Evolutionary conservation across 495 filamentous ascomycete species (phyloP).

Genomic region (Aspergillus sclerotioniger): DNA sequence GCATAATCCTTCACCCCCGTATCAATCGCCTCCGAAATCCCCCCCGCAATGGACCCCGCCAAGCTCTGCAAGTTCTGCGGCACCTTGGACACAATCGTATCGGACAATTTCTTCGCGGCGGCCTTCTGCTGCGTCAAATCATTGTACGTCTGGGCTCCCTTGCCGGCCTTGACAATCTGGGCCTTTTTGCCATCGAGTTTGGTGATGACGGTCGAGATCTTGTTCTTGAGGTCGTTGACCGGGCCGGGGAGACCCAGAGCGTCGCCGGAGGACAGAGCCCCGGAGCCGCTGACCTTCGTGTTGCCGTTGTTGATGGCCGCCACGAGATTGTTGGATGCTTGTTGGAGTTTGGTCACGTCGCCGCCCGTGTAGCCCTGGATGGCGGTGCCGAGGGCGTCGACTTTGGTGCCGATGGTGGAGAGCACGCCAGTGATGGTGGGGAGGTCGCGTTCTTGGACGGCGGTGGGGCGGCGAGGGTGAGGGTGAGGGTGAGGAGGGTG

Average conservation of each 20-base stretch:
- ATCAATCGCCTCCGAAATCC: conserved; percentile 6
- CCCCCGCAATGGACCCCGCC: conserved; percentile 6
- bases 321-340: conserved; percentile 7
- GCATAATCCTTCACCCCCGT: conserved; percentile 3
- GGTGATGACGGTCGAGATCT: conserved; percentile 3
- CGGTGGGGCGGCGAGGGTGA: conserved; percentile 7
- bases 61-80: conserved; percentile 8
- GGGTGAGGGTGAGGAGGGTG: conserved; percentile 6
- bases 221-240: conserved; percentile 10
- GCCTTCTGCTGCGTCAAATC: conserved; percentile 6
- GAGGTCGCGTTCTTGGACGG: conserved; percentile 6
- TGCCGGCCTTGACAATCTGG: conserved; percentile 7
- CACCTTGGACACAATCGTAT: conserved; percentile 11
- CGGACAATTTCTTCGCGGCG: conserved; percentile 7
- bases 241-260: conserved; percentile 10
- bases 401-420: conserved; percentile 10
- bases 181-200: conserved; percentile 11
- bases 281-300: conserved; percentile 1
- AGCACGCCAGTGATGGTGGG: conserved; percentile 10
- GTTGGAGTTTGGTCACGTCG: conserved; percentile 3
- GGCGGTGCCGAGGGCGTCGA: conserved; percentile 9
- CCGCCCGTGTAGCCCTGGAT: conserved; percentile 9
- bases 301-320: conserved; percentile 10
- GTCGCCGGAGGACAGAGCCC: conserved; percentile 2
- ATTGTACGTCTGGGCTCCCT: conserved; percentile 10